These are phyloP conservation scores for Annona squamosa DNA, from an alignment of 164 flowering plant species.

Conservation along the genomic window DNA sequence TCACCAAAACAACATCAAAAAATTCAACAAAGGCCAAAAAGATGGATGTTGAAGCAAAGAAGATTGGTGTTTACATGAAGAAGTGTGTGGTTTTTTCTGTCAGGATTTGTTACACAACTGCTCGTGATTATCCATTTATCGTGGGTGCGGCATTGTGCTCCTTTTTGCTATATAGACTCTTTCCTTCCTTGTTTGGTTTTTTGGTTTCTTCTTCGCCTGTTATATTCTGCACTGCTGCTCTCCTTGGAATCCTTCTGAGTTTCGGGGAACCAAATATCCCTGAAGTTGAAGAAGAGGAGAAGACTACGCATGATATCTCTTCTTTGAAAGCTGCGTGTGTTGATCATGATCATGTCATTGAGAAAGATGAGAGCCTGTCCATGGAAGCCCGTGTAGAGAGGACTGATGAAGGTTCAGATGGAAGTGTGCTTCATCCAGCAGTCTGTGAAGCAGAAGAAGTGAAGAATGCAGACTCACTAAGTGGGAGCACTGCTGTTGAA, in stretches of 20 bases:
- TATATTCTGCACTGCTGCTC: conserved; percentile 68
- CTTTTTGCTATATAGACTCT: conserved; percentile 40
- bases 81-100: conserved; percentile 9
- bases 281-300: conserved; percentile 35
- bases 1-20: background rate
- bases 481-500: conserved; percentile 21
- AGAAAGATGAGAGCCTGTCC: conserved; percentile 29
- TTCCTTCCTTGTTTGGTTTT: conserved; percentile 54
- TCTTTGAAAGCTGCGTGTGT: conserved; percentile 30
- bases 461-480: conserved; percentile 9
- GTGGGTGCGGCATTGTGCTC: conserved; percentile 35
- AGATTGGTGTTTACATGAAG: conserved; percentile 29
- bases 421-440: conserved; percentile 3
- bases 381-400: conserved; percentile 25
- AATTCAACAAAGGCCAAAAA: conserved; percentile 1
- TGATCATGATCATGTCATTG: conserved; percentile 29
- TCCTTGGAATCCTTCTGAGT: conserved; percentile 83
- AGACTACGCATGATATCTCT: conserved; percentile 23
- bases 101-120: background rate
- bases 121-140: conserved; percentile 21
- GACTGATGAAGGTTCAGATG: conserved; percentile 22
- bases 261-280: conserved; percentile 62
- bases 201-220: conserved; percentile 77
- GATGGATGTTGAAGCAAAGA: conserved; percentile 29
- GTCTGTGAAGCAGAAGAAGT: conserved; percentile 12